phyloP scores from a whole-genome alignment of 768 basidiomycete species.

The Amylocystis lapponica region DNA sequence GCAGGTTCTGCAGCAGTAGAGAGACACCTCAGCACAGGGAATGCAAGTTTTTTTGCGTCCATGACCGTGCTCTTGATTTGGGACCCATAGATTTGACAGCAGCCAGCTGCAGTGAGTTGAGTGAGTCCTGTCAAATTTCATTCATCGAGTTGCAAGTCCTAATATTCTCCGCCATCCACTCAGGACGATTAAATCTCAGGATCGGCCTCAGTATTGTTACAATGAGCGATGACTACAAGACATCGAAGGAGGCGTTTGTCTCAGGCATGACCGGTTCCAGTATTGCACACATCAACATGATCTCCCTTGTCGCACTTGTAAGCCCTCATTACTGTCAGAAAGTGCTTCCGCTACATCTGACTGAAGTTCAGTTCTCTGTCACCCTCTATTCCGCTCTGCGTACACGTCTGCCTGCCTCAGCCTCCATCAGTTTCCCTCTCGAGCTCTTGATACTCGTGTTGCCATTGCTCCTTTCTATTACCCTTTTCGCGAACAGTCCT shows the following conservation, averaged over 20 bases:
- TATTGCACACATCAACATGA: constrained; percentile 58
- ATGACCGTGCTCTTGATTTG: too few species aligned
- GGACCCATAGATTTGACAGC: too few species aligned
- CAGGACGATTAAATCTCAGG: too few species aligned
- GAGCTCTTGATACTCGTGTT: constrained; percentile 66
- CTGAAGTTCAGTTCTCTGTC: constrained; percentile 56
- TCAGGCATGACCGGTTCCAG: constrained; percentile 68
- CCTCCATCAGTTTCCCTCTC: constrained; percentile 33
- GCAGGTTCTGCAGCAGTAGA: too few species aligned
- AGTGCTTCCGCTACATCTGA: constrained; percentile 13
- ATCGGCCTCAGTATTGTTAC: too few species aligned
- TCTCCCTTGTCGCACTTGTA: constrained; percentile 63
- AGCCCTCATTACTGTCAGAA: too few species aligned
- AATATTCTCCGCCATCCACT: not conserved
- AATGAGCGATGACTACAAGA: constrained; percentile 48
- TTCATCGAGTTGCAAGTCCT: not conserved
- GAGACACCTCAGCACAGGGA: too few species aligned
- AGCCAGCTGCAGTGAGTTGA: too few species aligned
- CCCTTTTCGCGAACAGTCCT: constrained; percentile 61
- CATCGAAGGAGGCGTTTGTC: constrained; percentile 78
- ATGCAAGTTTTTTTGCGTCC: too few species aligned
- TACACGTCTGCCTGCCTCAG: constrained; percentile 40
- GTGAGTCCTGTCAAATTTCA: too few species aligned
- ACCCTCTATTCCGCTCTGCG: constrained; percentile 57
- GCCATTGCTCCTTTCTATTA: constrained; percentile 81